Percentiles rank a stretch among this genome's conserved stretches.
Evolutionary conservation across 1,139 yeast genomes (phyloP).

Genomic region (Debaryomyces udenii): DNA sequence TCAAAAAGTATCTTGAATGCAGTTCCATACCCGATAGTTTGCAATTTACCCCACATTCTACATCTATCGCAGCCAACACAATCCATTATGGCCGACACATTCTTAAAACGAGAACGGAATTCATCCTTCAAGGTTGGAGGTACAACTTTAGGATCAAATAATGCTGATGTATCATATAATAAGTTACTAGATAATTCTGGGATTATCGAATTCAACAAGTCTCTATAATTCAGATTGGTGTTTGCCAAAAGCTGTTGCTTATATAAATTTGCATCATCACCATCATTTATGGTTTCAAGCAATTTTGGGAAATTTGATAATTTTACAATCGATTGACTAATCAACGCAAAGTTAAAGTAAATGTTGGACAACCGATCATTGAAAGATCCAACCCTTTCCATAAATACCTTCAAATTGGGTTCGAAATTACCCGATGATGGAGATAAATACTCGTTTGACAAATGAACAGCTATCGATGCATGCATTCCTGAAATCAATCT

Average conservation of each 20-base stretch:
- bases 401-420: slow-evolving; percentile 79
- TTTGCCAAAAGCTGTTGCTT: slow-evolving; percentile 51
- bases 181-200: slow-evolving; percentile 32
- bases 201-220: slow-evolving; percentile 31
- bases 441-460: slow-evolving; percentile 82
- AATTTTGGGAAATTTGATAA: slow-evolving; percentile 38
- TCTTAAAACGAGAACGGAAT: slow-evolving; percentile 80
- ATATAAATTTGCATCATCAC: slow-evolving; percentile 22
- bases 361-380: slow-evolving; percentile 89
- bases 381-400: slow-evolving; percentile 85
- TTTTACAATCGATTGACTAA: slow-evolving; percentile 79
- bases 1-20: slow-evolving; percentile 90
- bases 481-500: slow-evolving; percentile 92
- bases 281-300: slow-evolving; percentile 29
- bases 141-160: slow-evolving; percentile 60
- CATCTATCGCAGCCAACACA: slow-evolving; percentile 99
- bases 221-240: slow-evolving; percentile 48
- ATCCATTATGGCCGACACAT: slow-evolving; percentile 92
- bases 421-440: slow-evolving; percentile 77
- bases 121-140: slow-evolving; percentile 75
- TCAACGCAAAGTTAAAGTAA: slow-evolving; percentile 89
- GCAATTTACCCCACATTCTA: slow-evolving; percentile 96
- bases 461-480: slow-evolving; percentile 91
- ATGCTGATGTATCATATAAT: slow-evolving; percentile 48
- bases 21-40: slow-evolving; percentile 96